Evolutionary conservation across 257 asterid genomes (phyloP).

Genomic region (Linderniella brevidens): DNA sequence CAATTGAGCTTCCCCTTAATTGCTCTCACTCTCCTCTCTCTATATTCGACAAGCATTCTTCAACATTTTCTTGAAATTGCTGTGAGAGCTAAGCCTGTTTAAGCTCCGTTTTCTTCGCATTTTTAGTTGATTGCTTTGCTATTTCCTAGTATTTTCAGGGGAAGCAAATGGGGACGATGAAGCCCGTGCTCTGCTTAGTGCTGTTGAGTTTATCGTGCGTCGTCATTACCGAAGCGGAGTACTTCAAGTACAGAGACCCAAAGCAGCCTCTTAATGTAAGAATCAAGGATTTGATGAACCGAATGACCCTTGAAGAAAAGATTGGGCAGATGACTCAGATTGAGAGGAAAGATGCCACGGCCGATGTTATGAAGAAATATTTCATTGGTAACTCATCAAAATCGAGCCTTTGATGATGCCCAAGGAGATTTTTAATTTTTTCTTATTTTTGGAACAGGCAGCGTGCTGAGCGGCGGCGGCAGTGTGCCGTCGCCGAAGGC

Average conservation of each 20-base stretch:
- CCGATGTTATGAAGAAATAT: constrained; percentile 35
- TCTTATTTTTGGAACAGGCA: constrained; percentile 52
- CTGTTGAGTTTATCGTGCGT: constrained; percentile 18
- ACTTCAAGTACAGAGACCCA: constrained; percentile 50
- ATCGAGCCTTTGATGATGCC: neutral
- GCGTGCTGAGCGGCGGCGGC: constrained; percentile 68
- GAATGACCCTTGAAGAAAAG: constrained; percentile 71
- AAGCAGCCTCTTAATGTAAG: constrained; percentile 39
- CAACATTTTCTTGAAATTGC: too few relatives aligned
- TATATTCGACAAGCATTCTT: too few relatives aligned
- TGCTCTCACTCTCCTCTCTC: too few relatives aligned
- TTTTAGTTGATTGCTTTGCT: too few relatives aligned
- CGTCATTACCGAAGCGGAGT: constrained; percentile 22
- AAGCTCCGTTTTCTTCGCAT: too few relatives aligned
- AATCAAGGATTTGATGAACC: constrained; percentile 49
- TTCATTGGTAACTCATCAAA: constrained; percentile 43
- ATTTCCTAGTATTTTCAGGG: neutral
- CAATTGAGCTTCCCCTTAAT: too few relatives aligned
- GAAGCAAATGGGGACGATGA: neutral
- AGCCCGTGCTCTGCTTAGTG: constrained; percentile 11
- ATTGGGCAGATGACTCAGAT: constrained; percentile 87
- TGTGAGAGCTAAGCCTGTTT: too few relatives aligned
- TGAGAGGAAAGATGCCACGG: constrained; percentile 49
- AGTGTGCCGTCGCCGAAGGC: constrained; percentile 63
- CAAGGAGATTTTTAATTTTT: neutral